A percentile compares a stretch with the other conserved stretches of the same genome.
Conservation (phyloP, 176 grass and related monocot species). For the Themeda triandra region DNA sequence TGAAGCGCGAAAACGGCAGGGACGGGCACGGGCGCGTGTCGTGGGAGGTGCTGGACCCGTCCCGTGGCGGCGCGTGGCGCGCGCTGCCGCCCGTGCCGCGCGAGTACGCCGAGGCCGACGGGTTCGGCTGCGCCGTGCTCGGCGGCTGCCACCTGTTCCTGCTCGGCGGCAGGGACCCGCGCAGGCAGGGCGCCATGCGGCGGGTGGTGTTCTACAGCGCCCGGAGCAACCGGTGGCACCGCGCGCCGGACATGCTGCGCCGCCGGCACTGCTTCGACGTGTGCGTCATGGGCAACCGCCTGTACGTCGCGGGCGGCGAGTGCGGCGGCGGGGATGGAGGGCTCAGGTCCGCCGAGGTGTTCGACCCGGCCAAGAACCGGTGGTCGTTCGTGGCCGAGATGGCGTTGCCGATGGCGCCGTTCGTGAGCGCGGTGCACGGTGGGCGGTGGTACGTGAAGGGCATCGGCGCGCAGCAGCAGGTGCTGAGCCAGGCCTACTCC, state of each 20-base stretch:
- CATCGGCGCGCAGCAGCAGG: conserved; percentile 46
- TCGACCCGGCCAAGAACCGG: conserved; percentile 74
- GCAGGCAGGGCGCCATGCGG: conserved; percentile 38
- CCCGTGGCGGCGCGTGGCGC: conserved; percentile 44
- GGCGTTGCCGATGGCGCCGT: conserved; percentile 58
- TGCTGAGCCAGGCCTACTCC: conserved; percentile 58
- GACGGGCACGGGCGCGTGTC: conserved; percentile 41
- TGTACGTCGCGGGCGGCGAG: conserved; percentile 80
- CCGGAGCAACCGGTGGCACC: conserved; percentile 78
- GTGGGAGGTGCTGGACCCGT: conserved; percentile 62
- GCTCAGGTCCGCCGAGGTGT: conserved; percentile 56
- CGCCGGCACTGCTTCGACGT: conserved; percentile 52
- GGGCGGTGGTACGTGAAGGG: conserved; percentile 88
- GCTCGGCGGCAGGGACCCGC: conserved; percentile 48
- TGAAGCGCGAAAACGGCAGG: conserved; percentile 41
- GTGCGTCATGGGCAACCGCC: conserved; percentile 60
- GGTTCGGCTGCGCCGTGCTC: conserved; percentile 70
- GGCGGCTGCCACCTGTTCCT: conserved; percentile 77
- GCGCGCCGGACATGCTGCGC: conserved; percentile 76
- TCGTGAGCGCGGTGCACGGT: conserved; percentile 50
- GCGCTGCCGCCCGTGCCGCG: conserved; percentile 52
- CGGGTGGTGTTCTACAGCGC: conserved; percentile 85
- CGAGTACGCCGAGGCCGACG: conserved; percentile 58
- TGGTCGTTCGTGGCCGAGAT: conserved; percentile 70
- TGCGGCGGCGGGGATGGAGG: conserved; percentile 31